A percentile compares a stretch with the other conserved stretches of the same genome.
Conservation (phyloP, 1,139 yeast genomes). For the Lizanozyma gosingica region DNA sequence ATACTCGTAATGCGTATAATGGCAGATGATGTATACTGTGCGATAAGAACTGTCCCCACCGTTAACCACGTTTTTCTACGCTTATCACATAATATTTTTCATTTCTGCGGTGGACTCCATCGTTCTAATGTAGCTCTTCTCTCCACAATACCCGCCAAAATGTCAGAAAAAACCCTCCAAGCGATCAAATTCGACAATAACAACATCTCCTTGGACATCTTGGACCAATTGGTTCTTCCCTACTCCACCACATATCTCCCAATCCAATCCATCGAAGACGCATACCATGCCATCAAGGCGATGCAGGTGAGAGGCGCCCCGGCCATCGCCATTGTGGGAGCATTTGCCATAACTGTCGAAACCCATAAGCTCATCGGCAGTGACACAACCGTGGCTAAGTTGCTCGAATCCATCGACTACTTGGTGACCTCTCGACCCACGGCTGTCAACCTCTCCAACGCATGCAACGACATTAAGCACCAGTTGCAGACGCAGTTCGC, state of each 20-base stretch:
- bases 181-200: conserved; percentile 62
- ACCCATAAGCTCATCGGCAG: conserved; percentile 20
- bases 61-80: too few relatives aligned
- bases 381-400: conserved; percentile 16
- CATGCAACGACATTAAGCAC: conserved; percentile 50
- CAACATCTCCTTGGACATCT: conserved; percentile 41
- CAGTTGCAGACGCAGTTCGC: conserved; percentile 18
- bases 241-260: conserved; percentile 62
- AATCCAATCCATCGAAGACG: conserved; percentile 57
- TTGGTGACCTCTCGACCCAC: conserved; percentile 83
- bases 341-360: conserved; percentile 75
- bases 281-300: conserved; percentile 67
- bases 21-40: too few relatives aligned
- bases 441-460: conserved; percentile 85
- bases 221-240: conserved; percentile 81
- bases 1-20: too few relatives aligned
- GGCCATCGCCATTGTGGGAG: conserved; percentile 93
- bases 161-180: conserved; percentile 25
- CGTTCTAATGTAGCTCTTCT: too few relatives aligned
- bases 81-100: too few relatives aligned
- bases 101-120: too few relatives aligned
- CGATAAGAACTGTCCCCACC: too few relatives aligned
- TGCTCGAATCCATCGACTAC: conserved; percentile 46
- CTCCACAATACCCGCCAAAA: too few relatives aligned
- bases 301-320: conserved; percentile 99